phyloP scores from a whole-genome alignment of 2,329 filamentous ascomycete genomes.

The Calonectria henricotiae region DNA sequence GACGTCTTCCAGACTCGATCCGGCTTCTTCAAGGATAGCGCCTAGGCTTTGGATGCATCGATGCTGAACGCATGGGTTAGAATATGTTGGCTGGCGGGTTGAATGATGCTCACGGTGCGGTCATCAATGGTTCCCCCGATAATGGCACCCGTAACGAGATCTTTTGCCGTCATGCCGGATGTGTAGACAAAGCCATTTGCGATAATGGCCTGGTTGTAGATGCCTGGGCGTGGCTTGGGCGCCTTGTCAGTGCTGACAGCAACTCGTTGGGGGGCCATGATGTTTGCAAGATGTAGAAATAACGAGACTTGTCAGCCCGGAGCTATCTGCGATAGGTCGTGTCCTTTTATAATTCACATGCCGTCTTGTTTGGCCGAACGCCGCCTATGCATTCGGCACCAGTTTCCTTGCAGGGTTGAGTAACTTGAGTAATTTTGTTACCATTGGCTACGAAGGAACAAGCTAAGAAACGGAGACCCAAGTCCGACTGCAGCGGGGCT shows the following conservation, averaged over 20 bases:
- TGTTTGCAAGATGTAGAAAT: not conserved
- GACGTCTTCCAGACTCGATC: slow-evolving; percentile 74
- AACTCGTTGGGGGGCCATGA: not conserved
- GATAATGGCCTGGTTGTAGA: slow-evolving; percentile 48
- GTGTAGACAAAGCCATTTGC: slow-evolving; percentile 78
- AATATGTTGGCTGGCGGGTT: not conserved
- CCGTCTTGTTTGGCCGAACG: not conserved
- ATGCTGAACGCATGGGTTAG: slow-evolving; percentile 54
- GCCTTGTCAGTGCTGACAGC: slow-evolving; percentile 11
- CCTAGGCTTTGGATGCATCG: slow-evolving; percentile 78
- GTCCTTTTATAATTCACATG: not conserved
- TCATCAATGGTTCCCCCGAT: slow-evolving; percentile 75
- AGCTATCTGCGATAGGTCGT: not conserved
- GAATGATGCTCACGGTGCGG: slow-evolving; percentile 66
- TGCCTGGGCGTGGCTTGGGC: slow-evolving; percentile 31
- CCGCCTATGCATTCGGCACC: not conserved
- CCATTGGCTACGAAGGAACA: slow-evolving; percentile 3
- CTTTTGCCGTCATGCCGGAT: slow-evolving; percentile 79
- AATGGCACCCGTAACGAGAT: slow-evolving; percentile 68
- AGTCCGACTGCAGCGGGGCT: not conserved
- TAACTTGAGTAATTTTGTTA: not conserved
- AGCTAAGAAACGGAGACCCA: slow-evolving; percentile 16
- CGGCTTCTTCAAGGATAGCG: slow-evolving; percentile 78
- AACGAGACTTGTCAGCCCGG: not conserved
- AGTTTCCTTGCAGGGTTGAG: not conserved